Base-by-base conservation (phyloP, 2,329 filamentous ascomycete genomes). In the Microascus cirrosus region DNA sequence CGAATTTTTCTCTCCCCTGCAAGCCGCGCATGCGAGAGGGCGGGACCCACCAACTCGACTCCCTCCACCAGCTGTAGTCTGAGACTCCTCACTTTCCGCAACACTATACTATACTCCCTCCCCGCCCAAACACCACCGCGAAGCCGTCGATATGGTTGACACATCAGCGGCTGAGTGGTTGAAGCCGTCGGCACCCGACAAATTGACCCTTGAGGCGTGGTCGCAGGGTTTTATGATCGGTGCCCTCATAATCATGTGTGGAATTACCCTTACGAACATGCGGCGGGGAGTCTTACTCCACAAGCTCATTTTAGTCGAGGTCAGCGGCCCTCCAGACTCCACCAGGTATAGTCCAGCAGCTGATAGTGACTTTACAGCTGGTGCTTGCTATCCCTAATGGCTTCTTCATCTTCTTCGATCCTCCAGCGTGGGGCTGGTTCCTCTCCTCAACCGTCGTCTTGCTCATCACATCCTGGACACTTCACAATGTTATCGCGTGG, bases 401-500 rank as follows among this genome's bases (percentile, higher is more conserved):
- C 8, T 80, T 80, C 59, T 84, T 82, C 66, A 77, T 83, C 39
- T 84, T 85, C 68, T 75, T 78, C 57, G 52, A 65, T 39, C 63
- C 64, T 10, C 79, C 80, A 0, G 72, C 73, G 2, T 84, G 83
- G 64, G 81, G 80, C 54, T 86, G 83, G 83, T 86, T 84, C 68
- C 73, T 86, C 2, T 83, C 81, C 1, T 71, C 75, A 25, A 82
- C 80, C 2, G 83, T 80, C 8, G 78, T 85, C 8, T 75, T 81
- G 20, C 75, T 87, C 25, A 84, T 84, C 61, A 70, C 77, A n/a
- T 84, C 81, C 3, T 86, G 82, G 80, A 77, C 74, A 13, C 68
- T 87, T 10, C 84, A 87, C 67, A 87, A 86, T 61, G 74, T 86
- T 60, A 82, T 87, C 60, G 77, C 83, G 0, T 87, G 83, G 84